Evolutionary conservation across 305 asterid genomes (phyloP).

Genomic region (Solanum aculeatissimum): DNA sequence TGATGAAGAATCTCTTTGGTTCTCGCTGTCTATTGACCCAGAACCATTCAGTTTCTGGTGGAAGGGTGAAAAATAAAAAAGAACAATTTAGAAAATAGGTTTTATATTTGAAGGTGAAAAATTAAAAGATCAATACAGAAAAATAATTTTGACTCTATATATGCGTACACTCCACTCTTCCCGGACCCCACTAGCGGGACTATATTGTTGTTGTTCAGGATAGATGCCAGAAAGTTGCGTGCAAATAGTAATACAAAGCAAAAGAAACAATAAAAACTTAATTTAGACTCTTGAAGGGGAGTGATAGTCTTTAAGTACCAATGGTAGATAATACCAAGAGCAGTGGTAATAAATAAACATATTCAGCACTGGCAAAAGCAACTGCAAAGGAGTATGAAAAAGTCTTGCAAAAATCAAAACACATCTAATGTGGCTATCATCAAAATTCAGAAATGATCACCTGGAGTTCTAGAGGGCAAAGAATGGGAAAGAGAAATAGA

Average conservation of each 20-base stretch:
- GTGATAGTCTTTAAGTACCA: not conserved
- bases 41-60: conserved; percentile 72
- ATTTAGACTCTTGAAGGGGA: not conserved
- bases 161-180: too few relatives aligned
- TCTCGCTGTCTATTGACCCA: conserved; percentile 42
- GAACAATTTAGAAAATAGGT: not conserved
- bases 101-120: not conserved
- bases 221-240: not conserved
- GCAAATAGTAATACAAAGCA: not conserved
- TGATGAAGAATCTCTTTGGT: conserved; percentile 40
- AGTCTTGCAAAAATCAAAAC: not conserved
- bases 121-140: not conserved
- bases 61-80: conserved; percentile 1
- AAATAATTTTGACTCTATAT: not conserved
- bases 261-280: not conserved
- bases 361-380: not conserved
- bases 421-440: not conserved
- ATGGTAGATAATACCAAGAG: not conserved
- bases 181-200: too few relatives aligned
- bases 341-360: not conserved
- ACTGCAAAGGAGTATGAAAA: not conserved
- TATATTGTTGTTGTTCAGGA: not conserved
- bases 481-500: conserved; percentile 12
- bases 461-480: not conserved
- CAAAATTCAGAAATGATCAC: not conserved